Evolutionary conservation across 306 rosid genomes (phyloP).

Genomic region (Cucumis hystrix): DNA sequence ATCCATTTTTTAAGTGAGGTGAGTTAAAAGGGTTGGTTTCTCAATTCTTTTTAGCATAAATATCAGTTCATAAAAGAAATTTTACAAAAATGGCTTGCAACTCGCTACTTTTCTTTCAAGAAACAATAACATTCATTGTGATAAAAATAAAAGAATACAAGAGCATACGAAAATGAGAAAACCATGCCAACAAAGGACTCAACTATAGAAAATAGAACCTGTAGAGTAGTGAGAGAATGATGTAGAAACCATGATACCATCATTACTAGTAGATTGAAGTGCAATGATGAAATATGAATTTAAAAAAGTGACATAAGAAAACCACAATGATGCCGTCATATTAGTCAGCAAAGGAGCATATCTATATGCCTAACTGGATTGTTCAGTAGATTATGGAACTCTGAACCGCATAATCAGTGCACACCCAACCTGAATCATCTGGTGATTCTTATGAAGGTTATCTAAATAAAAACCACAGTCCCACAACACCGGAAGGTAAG

Average conservation of each 20-base stretch:
- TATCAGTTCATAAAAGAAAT: too few species aligned
- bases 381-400: background rate
- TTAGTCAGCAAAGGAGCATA: background rate
- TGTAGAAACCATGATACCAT: background rate
- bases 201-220: background rate
- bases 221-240: background rate
- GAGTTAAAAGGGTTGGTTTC: background rate
- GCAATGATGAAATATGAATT: background rate
- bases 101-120: too few species aligned
- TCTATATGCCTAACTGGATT: background rate
- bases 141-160: too few species aligned
- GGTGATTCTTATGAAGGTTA: background rate
- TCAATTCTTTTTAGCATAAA: background rate
- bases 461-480: background rate
- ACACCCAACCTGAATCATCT: background rate
- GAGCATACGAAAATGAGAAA: too few species aligned
- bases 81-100: too few species aligned
- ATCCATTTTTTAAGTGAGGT: too few species aligned
- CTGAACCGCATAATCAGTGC: background rate
- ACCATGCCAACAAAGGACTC: too few species aligned
- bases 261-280: background rate
- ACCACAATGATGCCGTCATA: background rate
- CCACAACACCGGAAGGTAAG: background rate
- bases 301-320: background rate
- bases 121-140: too few species aligned